These are phyloP conservation scores for Limnanthes douglasii DNA, from an alignment of 345 rosid genomes.

Conservation along the genomic window DNA sequence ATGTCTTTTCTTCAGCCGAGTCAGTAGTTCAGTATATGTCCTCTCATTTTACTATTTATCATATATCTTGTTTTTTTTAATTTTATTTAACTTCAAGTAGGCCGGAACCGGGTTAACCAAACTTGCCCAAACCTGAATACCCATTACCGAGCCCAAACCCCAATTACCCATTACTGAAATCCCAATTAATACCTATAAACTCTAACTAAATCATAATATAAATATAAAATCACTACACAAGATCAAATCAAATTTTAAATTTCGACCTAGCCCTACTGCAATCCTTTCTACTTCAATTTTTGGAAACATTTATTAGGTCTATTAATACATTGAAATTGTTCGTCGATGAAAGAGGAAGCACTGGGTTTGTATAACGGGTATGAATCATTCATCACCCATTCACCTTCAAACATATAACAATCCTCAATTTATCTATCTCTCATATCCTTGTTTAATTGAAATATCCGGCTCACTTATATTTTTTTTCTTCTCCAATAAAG, in stretches of 20 bases:
- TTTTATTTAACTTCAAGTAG: no score
- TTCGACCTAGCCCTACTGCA: constrained; percentile 69
- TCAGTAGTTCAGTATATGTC: no score
- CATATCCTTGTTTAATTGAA: constrained; percentile 22
- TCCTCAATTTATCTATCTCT: constrained; percentile 26
- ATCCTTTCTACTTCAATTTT: constrained; percentile 69
- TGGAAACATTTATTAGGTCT: constrained; percentile 61
- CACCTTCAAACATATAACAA: constrained; percentile 74
- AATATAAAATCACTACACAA: background rate
- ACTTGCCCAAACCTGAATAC: no score
- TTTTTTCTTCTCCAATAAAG: constrained; percentile 30
- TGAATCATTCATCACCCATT: constrained; percentile 73
- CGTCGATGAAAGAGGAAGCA: constrained; percentile 68
- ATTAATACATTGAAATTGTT: constrained; percentile 58
- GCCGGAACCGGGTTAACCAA: no score
- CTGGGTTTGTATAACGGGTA: constrained; percentile 92
- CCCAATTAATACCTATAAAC: no score
- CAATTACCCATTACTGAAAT: no score
- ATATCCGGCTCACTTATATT: constrained; percentile 12
- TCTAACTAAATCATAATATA: background rate
- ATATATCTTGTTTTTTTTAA: no score
- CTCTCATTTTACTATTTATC: no score
- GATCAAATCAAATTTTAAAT: background rate
- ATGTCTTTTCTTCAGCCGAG: no score
- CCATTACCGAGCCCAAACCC: no score